These are phyloP conservation scores for Phytophthora citrophthora DNA, from an alignment of 352 stramenopile species.

Conservation along the genomic window DNA sequence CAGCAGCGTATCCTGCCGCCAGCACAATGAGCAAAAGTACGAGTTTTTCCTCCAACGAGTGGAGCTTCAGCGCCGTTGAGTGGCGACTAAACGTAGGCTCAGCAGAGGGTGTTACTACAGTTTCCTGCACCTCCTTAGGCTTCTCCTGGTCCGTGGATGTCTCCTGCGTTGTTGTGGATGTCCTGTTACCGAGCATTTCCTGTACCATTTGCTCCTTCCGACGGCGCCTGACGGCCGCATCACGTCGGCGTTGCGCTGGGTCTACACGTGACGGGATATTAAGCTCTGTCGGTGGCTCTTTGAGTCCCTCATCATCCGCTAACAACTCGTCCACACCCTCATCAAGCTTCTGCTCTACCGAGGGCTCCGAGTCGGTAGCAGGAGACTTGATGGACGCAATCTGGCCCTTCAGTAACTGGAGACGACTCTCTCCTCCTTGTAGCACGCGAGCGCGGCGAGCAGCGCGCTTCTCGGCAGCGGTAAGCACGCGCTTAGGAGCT, in stretches of 20 bases:
- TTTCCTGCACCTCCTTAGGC: background rate
- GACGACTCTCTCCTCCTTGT: slow-evolving; percentile 58
- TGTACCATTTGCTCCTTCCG: slow-evolving; percentile 67
- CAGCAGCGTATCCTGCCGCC: slow-evolving; percentile 53
- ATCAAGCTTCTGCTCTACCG: slow-evolving; percentile 49
- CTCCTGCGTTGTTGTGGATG: background rate
- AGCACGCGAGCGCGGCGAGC: slow-evolving; percentile 69
- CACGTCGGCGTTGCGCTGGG: slow-evolving; percentile 68
- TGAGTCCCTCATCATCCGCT: background rate
- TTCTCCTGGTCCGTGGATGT: slow-evolving; percentile 7
- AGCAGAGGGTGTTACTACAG: background rate
- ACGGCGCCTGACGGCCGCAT: slow-evolving; percentile 63
- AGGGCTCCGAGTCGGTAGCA: slow-evolving; percentile 10
- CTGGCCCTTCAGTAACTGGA: slow-evolving; percentile 75
- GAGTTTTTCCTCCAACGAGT: slow-evolving; percentile 61
- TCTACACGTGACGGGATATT: slow-evolving; percentile 62
- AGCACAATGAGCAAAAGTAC: slow-evolving; percentile 60
- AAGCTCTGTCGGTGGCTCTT: slow-evolving; percentile 19
- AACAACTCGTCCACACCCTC: slow-evolving; percentile 56
- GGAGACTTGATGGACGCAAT: slow-evolving; percentile 56
- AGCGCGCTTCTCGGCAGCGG: slow-evolving; percentile 70
- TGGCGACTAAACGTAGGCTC: slow-evolving; percentile 60
- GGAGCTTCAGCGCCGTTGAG: slow-evolving; percentile 56
- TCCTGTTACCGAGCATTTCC: slow-evolving; percentile 46
- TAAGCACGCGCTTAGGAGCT: slow-evolving; percentile 11